These are phyloP conservation scores for Hypoxylon sp. DNA, from an alignment of 2,329 filamentous ascomycete species.

Conservation along the genomic window DNA sequence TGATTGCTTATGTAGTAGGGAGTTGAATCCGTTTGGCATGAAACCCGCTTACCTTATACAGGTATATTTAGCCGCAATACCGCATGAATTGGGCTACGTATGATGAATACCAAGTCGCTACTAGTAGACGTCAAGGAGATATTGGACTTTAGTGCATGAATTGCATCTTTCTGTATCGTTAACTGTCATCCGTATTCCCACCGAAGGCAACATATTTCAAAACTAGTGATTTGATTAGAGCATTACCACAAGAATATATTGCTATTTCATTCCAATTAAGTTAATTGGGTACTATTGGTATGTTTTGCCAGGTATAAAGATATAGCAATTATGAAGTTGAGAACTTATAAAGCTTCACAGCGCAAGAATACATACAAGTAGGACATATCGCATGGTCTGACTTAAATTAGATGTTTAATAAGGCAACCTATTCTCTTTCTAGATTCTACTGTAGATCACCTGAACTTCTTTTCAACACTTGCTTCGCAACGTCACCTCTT, in stretches of 20 bases:
- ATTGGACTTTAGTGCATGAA: no score
- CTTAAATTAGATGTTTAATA: neutral
- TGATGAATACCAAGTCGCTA: neutral
- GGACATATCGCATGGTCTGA: neutral
- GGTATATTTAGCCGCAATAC: neutral
- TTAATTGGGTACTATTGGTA: neutral
- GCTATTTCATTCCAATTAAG: neutral
- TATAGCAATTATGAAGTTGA: neutral
- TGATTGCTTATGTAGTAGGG: neutral
- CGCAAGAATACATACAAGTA: neutral
- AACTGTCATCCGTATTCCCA: neutral
- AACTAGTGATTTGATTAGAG: neutral
- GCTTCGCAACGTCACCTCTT: neutral
- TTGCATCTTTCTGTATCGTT: neutral
- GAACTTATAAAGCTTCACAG: neutral
- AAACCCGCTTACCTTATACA: neutral
- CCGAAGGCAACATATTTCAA: neutral
- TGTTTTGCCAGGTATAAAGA: neutral
- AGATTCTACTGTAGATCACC: slow-evolving; percentile 9
- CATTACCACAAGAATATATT: neutral
- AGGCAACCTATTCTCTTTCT: slow-evolving; percentile 11
- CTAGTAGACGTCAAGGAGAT: no score
- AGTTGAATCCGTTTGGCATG: neutral
- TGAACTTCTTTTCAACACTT: neutral
- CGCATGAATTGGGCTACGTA: neutral